Evolutionary conservation across 1,284 basidiomycete species (phyloP), one percentile per base, ranked within the genome.

Genomic region (Clitocybe nebularis): DNA sequence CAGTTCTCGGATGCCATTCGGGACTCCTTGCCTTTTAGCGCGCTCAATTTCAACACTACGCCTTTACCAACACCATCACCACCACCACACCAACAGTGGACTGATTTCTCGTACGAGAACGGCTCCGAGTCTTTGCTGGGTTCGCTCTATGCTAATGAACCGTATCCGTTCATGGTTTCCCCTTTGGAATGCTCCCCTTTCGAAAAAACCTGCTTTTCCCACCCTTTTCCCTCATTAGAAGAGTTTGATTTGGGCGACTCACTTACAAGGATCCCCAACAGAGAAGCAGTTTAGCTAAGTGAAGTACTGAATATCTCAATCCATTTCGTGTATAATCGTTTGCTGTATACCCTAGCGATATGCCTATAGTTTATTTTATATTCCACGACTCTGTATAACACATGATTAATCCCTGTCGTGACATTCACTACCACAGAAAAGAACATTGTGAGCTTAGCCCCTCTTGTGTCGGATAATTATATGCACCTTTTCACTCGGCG

Each of bases 401-500:
- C n/a, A n/a, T n/a, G n/a, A n/a, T n/a, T n/a, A n/a, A n/a, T n/a
- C n/a, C n/a, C n/a, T n/a, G n/a, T n/a, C n/a, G n/a, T n/a, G n/a
- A n/a, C n/a, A n/a, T n/a, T n/a, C n/a, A n/a, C n/a, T n/a, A n/a
- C n/a, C n/a, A n/a, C n/a, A n/a, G n/a, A n/a, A n/a, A n/a, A n/a
- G n/a, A n/a, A n/a, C n/a, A 29, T 13, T n/a, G 38, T 13, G 11
- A n/a, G 25, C 11, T 19, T 3, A 13, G n/a, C 11, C 23, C 14
- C 13, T 38, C 17, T 5, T 19, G 1, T 20, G 2, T 14, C 16
- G 3, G 16, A 14, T 0, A 0, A 5, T 16, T 16, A 5, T 13
- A n/a, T n/a, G n/a, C n/a, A n/a, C n/a, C n/a, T n/a, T n/a, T 11
- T 22, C 48, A 47, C 29, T 52, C 48, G 4, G 50, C 36, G 20